These are phyloP conservation scores for Populus ilicifolia DNA, from an alignment of 345 rosid species.

Conservation along the genomic window DNA sequence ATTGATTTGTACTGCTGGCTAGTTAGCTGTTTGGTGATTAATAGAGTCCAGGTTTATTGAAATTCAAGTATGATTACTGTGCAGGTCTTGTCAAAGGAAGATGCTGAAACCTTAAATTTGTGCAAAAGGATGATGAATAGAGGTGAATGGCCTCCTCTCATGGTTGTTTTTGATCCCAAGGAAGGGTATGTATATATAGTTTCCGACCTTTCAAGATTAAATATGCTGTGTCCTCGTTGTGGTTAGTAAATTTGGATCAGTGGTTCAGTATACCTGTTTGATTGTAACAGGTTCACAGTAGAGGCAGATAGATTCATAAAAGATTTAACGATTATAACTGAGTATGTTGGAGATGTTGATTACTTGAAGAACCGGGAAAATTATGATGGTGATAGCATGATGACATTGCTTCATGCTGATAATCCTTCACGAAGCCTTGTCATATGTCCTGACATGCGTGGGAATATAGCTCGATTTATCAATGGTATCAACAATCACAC, in stretches of 20 bases:
- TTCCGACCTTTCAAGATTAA: not conserved
- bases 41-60: not conserved
- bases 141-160: constrained; percentile 32
- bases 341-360: constrained; percentile 14
- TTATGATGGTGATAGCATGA: constrained; percentile 31
- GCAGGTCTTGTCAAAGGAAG: constrained; percentile 29
- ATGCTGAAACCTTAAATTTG: constrained; percentile 20
- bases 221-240: too few relatives aligned
- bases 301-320: constrained; percentile 25
- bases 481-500: constrained; percentile 31
- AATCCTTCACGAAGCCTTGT: constrained; percentile 25
- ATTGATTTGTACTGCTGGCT: not conserved
- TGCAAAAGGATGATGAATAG: constrained; percentile 29
- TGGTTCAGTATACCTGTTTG: not conserved
- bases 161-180: constrained; percentile 29
- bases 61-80: not conserved
- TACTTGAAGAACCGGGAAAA: constrained; percentile 22
- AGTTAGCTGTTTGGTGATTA: not conserved
- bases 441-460: constrained; percentile 25
- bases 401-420: constrained; percentile 27
- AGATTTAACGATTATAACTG: constrained; percentile 16
- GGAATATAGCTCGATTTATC: constrained; percentile 31
- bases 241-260: not conserved
- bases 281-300: constrained; percentile 26
- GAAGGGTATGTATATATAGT: constrained; percentile 22